Evolutionary conservation across 441 rosid genomes (phyloP).

Genomic region (Croton setiger): DNA sequence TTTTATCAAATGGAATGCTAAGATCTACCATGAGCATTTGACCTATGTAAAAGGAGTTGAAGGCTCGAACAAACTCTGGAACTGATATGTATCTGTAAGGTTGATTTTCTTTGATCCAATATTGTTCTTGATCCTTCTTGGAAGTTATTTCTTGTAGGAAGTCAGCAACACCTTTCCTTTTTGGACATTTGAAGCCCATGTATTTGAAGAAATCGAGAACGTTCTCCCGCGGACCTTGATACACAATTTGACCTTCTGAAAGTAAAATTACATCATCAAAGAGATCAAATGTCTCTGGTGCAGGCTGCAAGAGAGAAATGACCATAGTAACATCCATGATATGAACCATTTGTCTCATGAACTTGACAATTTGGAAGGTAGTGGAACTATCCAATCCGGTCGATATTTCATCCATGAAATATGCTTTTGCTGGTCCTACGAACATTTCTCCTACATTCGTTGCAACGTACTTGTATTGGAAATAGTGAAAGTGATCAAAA

Average conservation of each 20-base stretch:
- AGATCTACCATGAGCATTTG: conserved; percentile 37
- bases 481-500: not conserved
- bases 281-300: conserved; percentile 63
- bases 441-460: conserved; percentile 54
- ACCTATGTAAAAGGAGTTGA: conserved; percentile 44
- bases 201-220: conserved; percentile 55
- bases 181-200: conserved; percentile 58
- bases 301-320: conserved; percentile 62
- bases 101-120: conserved; percentile 45
- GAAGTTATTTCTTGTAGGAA: conserved; percentile 76
- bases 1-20: conserved; percentile 46
- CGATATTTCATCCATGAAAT: conserved; percentile 68
- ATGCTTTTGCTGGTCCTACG: conserved; percentile 62
- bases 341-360: conserved; percentile 67
- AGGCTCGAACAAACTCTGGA: conserved; percentile 38
- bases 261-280: conserved; percentile 61
- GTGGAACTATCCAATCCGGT: conserved; percentile 68
- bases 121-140: conserved; percentile 58
- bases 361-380: conserved; percentile 55
- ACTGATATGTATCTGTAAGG: conserved; percentile 48
- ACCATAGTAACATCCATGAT: conserved; percentile 55
- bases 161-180: conserved; percentile 68
- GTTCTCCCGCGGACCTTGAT: conserved; percentile 58
- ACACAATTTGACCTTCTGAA: conserved; percentile 59
- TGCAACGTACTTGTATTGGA: conserved; percentile 20